A percentile compares a stretch with the other conserved stretches of the same genome.
Conservation (phyloP, 2,329 filamentous ascomycete genomes). For the Colletotrichum spinosum region DNA sequence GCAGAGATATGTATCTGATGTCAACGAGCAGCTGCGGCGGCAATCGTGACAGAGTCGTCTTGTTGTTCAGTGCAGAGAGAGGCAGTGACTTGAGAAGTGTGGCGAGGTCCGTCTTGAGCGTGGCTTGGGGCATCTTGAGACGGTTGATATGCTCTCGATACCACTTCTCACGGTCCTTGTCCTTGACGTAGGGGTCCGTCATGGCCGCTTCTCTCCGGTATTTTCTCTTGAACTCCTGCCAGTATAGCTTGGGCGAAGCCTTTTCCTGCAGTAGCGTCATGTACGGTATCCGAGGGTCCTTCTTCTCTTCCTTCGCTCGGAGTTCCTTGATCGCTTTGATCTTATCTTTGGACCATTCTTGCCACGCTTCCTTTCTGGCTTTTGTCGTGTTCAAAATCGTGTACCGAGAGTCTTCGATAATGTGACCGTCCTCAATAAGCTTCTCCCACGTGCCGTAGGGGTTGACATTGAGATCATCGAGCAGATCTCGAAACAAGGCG, state of each 20-base stretch:
- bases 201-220: slow-evolving; percentile 85
- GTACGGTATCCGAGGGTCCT: slow-evolving; percentile 86
- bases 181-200: slow-evolving; percentile 76
- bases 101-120: slow-evolving; percentile 77
- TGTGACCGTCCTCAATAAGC: slow-evolving; percentile 81
- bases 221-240: slow-evolving; percentile 96
- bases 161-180: slow-evolving; percentile 83
- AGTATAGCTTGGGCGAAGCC: slow-evolving; percentile 93
- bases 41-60: slow-evolving; percentile 66
- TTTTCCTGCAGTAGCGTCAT: slow-evolving; percentile 83
- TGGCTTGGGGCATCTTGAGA: slow-evolving; percentile 73
- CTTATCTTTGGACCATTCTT: slow-evolving; percentile 83
- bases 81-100: slow-evolving; percentile 73
- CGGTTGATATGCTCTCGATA: slow-evolving; percentile 81
- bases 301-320: slow-evolving; percentile 80
- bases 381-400: slow-evolving; percentile 85
- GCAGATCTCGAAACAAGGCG: slow-evolving; percentile 84
- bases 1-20: slow-evolving; percentile 76
- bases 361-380: slow-evolving; percentile 83
- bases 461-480: slow-evolving; percentile 84
- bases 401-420: slow-evolving; percentile 90
- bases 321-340: slow-evolving; percentile 79
- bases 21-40: slow-evolving; percentile 74
- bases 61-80: slow-evolving; percentile 67
- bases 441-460: slow-evolving; percentile 95